Percentiles rank a stretch among this genome's conserved stretches.
These are phyloP conservation scores for Paxillus ammoniavirescens DNA, from an alignment of 768 basidiomycete species.

Conservation along the genomic window DNA sequence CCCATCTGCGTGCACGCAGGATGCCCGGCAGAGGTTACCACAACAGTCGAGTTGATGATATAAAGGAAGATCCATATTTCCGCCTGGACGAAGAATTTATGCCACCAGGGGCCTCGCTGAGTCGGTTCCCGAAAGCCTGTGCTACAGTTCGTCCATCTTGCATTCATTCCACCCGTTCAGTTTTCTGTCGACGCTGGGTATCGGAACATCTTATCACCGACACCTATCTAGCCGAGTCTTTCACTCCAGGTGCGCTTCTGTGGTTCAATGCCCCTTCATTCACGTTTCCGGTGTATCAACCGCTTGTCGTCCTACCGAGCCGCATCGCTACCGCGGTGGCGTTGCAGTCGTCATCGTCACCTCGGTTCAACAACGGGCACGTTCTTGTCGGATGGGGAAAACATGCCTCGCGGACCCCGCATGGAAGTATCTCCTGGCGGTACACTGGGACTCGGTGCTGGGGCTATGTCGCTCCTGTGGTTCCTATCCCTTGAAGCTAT, in stretches of 20 bases:
- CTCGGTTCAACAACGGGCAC: conserved; percentile 12
- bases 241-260: conserved; percentile 5
- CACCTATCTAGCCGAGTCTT: conserved; percentile 27
- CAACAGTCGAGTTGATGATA: too few species aligned
- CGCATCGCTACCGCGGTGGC: conserved; percentile 16
- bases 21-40: too few species aligned
- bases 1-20: too few species aligned
- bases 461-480: conserved; percentile 17
- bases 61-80: too few species aligned
- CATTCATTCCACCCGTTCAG: background rate
- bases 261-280: background rate
- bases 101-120: too few species aligned
- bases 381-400: conserved; percentile 15
- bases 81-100: too few species aligned
- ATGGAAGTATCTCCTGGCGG: conserved; percentile 23
- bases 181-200: too few species aligned
- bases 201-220: conserved; percentile 17
- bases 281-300: background rate
- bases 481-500: conserved; percentile 16
- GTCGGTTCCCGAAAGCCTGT: conserved; percentile 12
- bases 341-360: conserved; percentile 22
- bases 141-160: conserved; percentile 1
- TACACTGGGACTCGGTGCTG: conserved; percentile 16
- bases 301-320: conserved; percentile 18
- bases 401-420: conserved; percentile 29